Percentiles rank a stretch among this genome's conserved stretches.
Conservation (phyloP, 2,329 filamentous ascomycete genomes). For the Parastagonospora avenae region DNA sequence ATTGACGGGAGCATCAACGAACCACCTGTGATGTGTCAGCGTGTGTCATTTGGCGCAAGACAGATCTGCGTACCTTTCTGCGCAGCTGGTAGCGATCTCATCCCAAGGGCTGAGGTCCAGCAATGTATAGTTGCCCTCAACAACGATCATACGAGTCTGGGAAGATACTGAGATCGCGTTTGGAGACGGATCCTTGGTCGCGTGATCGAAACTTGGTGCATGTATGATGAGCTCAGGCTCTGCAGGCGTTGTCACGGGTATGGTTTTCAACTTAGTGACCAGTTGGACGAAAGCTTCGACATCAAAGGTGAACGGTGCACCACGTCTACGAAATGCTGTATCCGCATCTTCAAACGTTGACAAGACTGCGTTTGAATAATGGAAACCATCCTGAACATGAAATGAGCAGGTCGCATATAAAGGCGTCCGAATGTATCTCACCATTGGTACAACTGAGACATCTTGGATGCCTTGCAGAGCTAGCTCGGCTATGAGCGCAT, state of each 20-base stretch:
- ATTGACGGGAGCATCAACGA: slow-evolving; percentile 26
- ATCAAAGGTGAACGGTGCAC: slow-evolving; percentile 35
- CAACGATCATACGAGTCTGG: slow-evolving; percentile 24
- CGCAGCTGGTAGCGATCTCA: slow-evolving; percentile 18
- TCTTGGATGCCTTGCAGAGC: slow-evolving; percentile 18
- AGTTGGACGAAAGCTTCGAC: slow-evolving; percentile 24
- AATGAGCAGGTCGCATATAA: background rate
- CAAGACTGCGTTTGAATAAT: slow-evolving; percentile 25
- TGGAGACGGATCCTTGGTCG: slow-evolving; percentile 26
- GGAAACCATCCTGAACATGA: slow-evolving; percentile 29
- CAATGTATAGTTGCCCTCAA: slow-evolving; percentile 37
- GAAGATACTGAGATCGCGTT: slow-evolving; percentile 26
- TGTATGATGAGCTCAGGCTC: slow-evolving; percentile 19
- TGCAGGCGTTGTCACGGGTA: slow-evolving; percentile 18
- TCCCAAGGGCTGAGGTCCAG: slow-evolving; percentile 26
- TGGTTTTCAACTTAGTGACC: slow-evolving; percentile 16
- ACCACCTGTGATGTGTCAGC: slow-evolving; percentile 23
- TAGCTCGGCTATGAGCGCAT: slow-evolving; percentile 26
- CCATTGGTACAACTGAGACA: slow-evolving; percentile 33
- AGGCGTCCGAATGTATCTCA: slow-evolving; percentile 5
- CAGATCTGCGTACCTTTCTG: slow-evolving; percentile 20
- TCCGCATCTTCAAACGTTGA: slow-evolving; percentile 22
- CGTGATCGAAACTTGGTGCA: slow-evolving; percentile 34
- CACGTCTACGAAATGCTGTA: slow-evolving; percentile 28
- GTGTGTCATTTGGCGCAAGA: background rate